These are phyloP conservation scores for Scedosporium apiospermum DNA, from an alignment of 2,329 filamentous ascomycete species.

Conservation along the genomic window DNA sequence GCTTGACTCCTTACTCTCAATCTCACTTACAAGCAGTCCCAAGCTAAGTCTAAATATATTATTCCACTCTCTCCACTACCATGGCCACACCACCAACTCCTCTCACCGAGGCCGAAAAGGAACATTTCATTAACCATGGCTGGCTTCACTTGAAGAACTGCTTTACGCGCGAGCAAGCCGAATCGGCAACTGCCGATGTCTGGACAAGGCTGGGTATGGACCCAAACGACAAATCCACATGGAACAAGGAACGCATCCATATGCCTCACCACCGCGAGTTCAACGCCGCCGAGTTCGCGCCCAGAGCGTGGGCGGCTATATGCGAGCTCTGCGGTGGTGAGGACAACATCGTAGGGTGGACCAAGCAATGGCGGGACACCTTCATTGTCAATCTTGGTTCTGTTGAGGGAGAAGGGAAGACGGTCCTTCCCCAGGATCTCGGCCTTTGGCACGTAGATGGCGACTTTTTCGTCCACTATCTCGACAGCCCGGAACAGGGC, in stretches of 20 bases:
- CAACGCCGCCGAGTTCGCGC: slow-evolving; percentile 45
- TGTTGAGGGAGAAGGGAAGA: slow-evolving; percentile 37
- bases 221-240: slow-evolving; percentile 53
- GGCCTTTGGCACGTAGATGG: slow-evolving; percentile 60
- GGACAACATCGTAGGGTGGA: slow-evolving; percentile 36
- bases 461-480: slow-evolving; percentile 64
- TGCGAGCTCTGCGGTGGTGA: slow-evolving; percentile 57
- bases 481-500: slow-evolving; percentile 61
- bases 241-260: slow-evolving; percentile 51
- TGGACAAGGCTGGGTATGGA: slow-evolving; percentile 60
- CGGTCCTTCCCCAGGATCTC: slow-evolving; percentile 41
- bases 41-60: not conserved
- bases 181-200: slow-evolving; percentile 28
- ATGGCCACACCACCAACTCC: slow-evolving; percentile 9
- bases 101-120: slow-evolving; percentile 28
- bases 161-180: slow-evolving; percentile 29
- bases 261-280: slow-evolving; percentile 54
- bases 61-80: not conserved
- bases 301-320: slow-evolving; percentile 57
- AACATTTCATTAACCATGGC: slow-evolving; percentile 29
- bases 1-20: not conserved
- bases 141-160: slow-evolving; percentile 23
- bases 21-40: not conserved
- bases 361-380: slow-evolving; percentile 53
- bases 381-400: slow-evolving; percentile 63